These are phyloP conservation scores for Chlamydomonas eustigma DNA, from an alignment of 139 green algal species.

Conservation along the genomic window DNA sequence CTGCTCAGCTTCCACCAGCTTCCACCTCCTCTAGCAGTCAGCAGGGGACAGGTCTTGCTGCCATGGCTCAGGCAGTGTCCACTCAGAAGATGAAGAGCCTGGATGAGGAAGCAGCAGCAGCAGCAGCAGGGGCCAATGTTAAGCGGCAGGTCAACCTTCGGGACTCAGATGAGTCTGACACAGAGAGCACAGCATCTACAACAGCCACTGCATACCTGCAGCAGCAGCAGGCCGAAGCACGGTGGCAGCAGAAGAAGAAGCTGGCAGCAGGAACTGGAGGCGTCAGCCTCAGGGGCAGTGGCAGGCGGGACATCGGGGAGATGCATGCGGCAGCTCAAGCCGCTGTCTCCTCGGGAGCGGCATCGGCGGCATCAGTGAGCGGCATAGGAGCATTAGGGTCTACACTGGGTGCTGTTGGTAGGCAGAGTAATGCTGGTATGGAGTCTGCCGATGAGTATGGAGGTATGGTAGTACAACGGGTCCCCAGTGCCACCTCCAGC, in stretches of 20 bases:
- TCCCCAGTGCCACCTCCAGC: background rate
- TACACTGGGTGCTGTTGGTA: background rate
- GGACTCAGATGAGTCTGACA: background rate
- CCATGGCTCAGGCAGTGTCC: background rate
- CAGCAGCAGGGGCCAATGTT: background rate
- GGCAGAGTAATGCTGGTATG: background rate
- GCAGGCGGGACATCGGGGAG: constrained; percentile 47
- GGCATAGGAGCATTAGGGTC: too few relatives aligned
- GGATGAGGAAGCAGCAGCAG: background rate
- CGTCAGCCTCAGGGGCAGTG: constrained; percentile 43
- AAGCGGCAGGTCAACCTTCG: background rate
- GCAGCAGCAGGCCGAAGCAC: background rate
- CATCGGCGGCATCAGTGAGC: background rate
- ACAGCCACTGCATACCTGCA: constrained; percentile 3
- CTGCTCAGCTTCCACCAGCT: background rate
- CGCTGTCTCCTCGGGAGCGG: background rate
- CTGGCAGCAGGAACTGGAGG: constrained; percentile 6
- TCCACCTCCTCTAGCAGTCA: background rate
- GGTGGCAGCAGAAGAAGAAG: constrained; percentile 6
- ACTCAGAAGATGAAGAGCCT: background rate
- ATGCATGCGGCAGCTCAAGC: constrained; percentile 43
- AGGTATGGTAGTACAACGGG: background rate
- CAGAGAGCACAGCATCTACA: background rate
- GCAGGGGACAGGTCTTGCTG: background rate
- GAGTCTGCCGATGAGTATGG: background rate